A percentile compares a stretch with the other conserved stretches of the same genome.
Conservation (phyloP, 1,284 basidiomycete genomes). For the Phlebopus sp. region DNA sequence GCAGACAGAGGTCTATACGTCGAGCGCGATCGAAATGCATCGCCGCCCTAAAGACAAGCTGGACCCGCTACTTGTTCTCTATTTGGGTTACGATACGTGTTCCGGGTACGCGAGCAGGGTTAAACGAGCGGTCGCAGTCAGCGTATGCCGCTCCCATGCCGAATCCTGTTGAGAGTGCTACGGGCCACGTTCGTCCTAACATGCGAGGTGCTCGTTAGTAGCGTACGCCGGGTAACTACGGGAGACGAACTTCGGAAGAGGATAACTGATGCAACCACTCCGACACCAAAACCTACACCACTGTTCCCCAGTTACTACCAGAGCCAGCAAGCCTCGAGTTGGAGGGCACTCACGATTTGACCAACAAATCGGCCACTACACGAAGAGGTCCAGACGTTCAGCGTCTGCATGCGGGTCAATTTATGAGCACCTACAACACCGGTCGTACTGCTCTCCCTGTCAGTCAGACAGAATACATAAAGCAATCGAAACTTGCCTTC, state of each 20-base stretch:
- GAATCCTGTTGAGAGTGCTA: conserved; percentile 90
- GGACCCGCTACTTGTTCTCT: conserved; percentile 22
- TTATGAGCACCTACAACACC: conserved; percentile 68
- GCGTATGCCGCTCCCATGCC: conserved; percentile 88
- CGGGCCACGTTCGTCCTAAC: conserved; percentile 93
- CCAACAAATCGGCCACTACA: conserved; percentile 73
- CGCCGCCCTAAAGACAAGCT: neutral
- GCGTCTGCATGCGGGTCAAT: conserved; percentile 1
- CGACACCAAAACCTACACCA: conserved; percentile 91
- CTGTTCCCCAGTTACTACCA: conserved; percentile 45
- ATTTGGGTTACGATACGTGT: conserved; percentile 65
- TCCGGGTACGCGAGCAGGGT: conserved; percentile 89
- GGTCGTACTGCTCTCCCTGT: conserved; percentile 69
- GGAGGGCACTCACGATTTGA: conserved; percentile 61
- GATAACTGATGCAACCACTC: conserved; percentile 92
- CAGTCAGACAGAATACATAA: conserved; percentile 4
- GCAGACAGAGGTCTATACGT: conserved; percentile 10
- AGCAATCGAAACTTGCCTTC: conserved; percentile 59
- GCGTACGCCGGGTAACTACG: conserved; percentile 5
- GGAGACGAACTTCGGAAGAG: conserved; percentile 86
- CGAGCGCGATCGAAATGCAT: conserved; percentile 5
- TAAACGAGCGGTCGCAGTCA: conserved; percentile 96
- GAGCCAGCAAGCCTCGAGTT: neutral
- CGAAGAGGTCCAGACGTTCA: conserved; percentile 15
- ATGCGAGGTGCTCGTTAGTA: conserved; percentile 10